Conservation (phyloP, 257 asterid species). For the Ballota nigra region DNA sequence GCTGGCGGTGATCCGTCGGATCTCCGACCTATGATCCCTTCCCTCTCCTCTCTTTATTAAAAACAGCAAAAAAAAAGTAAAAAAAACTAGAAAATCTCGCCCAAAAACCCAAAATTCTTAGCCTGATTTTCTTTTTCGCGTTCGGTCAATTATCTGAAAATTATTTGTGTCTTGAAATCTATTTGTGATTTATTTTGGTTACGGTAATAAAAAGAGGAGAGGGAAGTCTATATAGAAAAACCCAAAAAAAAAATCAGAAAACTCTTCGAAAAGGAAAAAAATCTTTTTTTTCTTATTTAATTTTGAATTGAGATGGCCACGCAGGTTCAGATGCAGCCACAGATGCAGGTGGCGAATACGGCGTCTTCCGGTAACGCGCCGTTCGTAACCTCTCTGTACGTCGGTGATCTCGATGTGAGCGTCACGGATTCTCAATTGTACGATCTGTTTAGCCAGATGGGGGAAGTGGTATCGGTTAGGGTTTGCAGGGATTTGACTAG, state of each 20-base stretch:
- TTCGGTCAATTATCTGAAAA: slow-evolving; percentile 19
- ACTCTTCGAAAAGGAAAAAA: slow-evolving; percentile 29
- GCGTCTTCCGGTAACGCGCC: slow-evolving; percentile 45
- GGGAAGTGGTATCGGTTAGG: slow-evolving; percentile 92
- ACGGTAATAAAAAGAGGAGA: slow-evolving; percentile 77
- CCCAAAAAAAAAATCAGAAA: slow-evolving; percentile 41
- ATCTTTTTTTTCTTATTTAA: background rate
- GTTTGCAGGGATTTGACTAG: slow-evolving; percentile 80
- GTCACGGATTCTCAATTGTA: slow-evolving; percentile 83
- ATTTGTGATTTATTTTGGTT: slow-evolving; percentile 21
- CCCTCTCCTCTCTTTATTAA: slow-evolving; percentile 58
- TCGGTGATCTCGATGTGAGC: slow-evolving; percentile 79
- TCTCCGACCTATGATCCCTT: slow-evolving; percentile 46
- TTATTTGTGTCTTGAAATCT: background rate
- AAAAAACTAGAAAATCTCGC: slow-evolving; percentile 33
- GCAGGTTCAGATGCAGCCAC: slow-evolving; percentile 77
- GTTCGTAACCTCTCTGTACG: slow-evolving; percentile 79
- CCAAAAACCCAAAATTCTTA: slow-evolving; percentile 26
- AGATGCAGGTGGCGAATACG: slow-evolving; percentile 45
- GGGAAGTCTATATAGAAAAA: slow-evolving; percentile 60
- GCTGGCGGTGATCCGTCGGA: slow-evolving; percentile 48
- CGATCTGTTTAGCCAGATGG: slow-evolving; percentile 83
- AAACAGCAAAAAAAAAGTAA: slow-evolving; percentile 26
- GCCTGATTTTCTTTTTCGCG: slow-evolving; percentile 30
- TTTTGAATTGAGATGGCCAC: slow-evolving; percentile 58